Conservation (phyloP, 2,329 filamentous ascomycete species). For the Arthrobotrys pseudoclavata region DNA sequence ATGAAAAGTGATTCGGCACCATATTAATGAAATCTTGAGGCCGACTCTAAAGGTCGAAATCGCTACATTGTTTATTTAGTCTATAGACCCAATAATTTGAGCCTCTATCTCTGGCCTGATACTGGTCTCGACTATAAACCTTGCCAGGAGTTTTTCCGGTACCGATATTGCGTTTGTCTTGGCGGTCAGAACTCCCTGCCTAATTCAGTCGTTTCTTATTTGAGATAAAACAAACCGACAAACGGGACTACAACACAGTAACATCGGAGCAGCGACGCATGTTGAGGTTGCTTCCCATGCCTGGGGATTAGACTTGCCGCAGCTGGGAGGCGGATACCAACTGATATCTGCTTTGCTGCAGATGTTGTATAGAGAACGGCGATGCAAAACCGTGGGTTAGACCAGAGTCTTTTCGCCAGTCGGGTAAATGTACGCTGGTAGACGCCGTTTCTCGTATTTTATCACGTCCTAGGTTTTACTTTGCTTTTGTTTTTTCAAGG, state of each 20-base stretch:
- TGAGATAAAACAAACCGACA: constrained; percentile 11
- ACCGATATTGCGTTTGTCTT: constrained; percentile 11
- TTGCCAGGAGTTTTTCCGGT: constrained; percentile 6
- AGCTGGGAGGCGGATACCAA: background rate
- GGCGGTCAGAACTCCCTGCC: constrained; percentile 9
- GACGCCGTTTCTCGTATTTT: constrained; percentile 20
- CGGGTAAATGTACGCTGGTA: constrained; percentile 7
- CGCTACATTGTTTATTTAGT: no score
- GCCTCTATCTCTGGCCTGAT: no score
- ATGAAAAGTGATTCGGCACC: no score
- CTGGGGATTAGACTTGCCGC: background rate
- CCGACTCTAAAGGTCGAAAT: no score
- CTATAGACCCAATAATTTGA: no score
- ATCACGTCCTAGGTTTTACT: background rate
- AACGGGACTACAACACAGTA: background rate
- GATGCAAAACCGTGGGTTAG: background rate
- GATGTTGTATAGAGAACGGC: background rate
- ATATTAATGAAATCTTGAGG: no score
- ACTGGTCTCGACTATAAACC: no score
- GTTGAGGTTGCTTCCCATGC: background rate
- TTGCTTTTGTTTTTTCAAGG: constrained; percentile 11
- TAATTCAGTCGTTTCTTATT: background rate
- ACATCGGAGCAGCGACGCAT: background rate
- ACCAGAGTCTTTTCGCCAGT: background rate
- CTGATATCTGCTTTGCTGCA: background rate